Evolutionary conservation across 345 rosid species (phyloP), one percentile per base, ranked within the genome.

Genomic region (Camelina sativa): DNA sequence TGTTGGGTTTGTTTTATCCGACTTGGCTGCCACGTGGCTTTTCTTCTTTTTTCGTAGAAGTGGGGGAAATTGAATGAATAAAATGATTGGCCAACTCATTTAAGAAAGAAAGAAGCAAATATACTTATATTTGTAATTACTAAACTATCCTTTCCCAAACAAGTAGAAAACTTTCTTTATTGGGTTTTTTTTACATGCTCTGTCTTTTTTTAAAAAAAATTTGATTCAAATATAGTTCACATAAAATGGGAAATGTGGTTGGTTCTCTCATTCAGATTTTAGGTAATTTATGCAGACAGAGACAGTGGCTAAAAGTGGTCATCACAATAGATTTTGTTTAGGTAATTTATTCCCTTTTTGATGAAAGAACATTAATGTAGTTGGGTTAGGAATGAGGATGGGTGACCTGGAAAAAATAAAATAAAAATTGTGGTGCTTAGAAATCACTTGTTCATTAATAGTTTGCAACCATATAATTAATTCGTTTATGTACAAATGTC

Each of bases 41-140:
- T 51, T 67, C 2, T 3, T 1, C 2, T 3, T 9, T 3, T 2
- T 6, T 15, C 0, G 62, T 25, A 5, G 17, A 44, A 54, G 64
- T 54, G 59, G 64, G 71, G 37, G 46, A 56, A 10, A 15, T 55
- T 28, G 30, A 28, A 28, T 28, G 43, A 65, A 65, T 74, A n/a
- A 22, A 62, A 70, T 76, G 66, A 70, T 76, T 76, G 65, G 80
- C 60, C 80, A 70, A 47, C 61, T 63, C 71, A 71, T 76, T 32
- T 3, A 32, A 32, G 35, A 47, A 64, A 63, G 62, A 70, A 25
- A 59, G 62, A 9, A 65, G n/a, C 20, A 1, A 6, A 34, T 32
- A 6, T 5, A 7, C 17, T 17, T 12, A 65, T 30, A 11, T 0
- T 4, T 1, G 0, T 7, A 52, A 22, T 43, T 20, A 75, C 72